Evolutionary conservation across 441 rosid genomes (phyloP).

Genomic region (Omphalea diandra): DNA sequence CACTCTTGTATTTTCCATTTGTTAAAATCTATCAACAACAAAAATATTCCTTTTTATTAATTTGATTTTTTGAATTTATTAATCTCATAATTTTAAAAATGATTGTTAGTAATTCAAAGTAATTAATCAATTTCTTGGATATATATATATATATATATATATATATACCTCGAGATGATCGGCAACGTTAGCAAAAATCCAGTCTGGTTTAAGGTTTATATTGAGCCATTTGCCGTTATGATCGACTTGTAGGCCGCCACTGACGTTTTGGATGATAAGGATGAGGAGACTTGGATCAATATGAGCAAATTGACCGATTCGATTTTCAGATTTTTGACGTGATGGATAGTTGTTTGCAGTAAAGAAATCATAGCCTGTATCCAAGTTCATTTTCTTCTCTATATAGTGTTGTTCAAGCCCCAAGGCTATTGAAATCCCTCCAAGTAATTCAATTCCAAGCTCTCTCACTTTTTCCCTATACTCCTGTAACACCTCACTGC

Average conservation of each 20-base stretch:
- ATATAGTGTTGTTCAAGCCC: slow-evolving; percentile 12
- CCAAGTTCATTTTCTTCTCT: slow-evolving; percentile 18
- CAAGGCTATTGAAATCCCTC: slow-evolving; percentile 17
- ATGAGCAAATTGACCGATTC: slow-evolving; percentile 20
- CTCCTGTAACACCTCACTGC: slow-evolving; percentile 11
- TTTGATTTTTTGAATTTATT: too few species aligned
- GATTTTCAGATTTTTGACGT: slow-evolving; percentile 11
- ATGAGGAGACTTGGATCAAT: slow-evolving; percentile 15
- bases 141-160: too few species aligned
- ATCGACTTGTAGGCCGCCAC: slow-evolving; percentile 23
- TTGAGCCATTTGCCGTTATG: slow-evolving; percentile 23
- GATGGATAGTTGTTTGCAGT: slow-evolving; percentile 23
- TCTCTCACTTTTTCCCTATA: slow-evolving; percentile 13
- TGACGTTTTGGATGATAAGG: slow-evolving; percentile 15
- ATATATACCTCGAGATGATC: slow-evolving; percentile 22
- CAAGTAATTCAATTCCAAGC: slow-evolving; percentile 11
- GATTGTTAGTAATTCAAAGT: too few species aligned
- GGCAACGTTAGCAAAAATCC: slow-evolving; percentile 17
- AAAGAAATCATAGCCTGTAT: slow-evolving; percentile 14
- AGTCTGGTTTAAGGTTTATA: slow-evolving; percentile 10
- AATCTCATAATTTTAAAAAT: not conserved
- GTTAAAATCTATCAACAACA: slow-evolving; percentile 8
- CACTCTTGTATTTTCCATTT: slow-evolving; percentile 21
- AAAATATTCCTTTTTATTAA: too few species aligned
- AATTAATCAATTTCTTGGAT: too few species aligned